Conservation (phyloP, 208 protist species). For the Acanthamoeba triangularis region DNA sequence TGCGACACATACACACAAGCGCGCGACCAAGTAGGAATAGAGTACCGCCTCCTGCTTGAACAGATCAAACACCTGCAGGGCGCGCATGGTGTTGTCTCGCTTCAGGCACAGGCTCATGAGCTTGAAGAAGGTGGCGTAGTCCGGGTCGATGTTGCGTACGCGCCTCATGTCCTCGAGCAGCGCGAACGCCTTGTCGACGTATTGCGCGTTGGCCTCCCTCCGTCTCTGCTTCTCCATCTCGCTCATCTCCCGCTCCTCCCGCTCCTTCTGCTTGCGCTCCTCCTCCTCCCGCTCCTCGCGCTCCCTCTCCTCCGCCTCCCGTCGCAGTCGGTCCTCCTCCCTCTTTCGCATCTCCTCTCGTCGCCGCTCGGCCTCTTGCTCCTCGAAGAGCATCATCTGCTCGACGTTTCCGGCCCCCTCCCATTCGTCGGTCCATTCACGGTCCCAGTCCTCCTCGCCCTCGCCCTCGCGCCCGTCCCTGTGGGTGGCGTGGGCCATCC, state of each 20-base stretch:
- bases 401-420: not conserved
- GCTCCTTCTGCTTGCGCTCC: slow-evolving; percentile 2
- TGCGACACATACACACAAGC: not conserved
- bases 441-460: not conserved
- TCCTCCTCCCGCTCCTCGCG: slow-evolving; percentile 59
- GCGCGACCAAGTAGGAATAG: not conserved
- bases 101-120: slow-evolving; percentile 51
- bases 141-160: not conserved
- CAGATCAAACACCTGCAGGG: not conserved
- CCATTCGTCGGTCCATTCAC: not conserved
- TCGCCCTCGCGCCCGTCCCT: not conserved
- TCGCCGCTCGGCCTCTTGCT: not conserved
- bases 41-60: not conserved
- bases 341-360: not conserved
- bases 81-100: not conserved
- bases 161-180: slow-evolving; percentile 28
- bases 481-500: not conserved
- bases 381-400: not conserved
- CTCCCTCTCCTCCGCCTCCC: not conserved
- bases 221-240: slow-evolving; percentile 21
- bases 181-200: slow-evolving; percentile 24
- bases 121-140: slow-evolving; percentile 48
- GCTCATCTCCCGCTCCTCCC: not conserved
- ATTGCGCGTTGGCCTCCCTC: not conserved
- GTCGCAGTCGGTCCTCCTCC: not conserved